Evolutionary conservation across 345 rosid genomes (phyloP), one percentile per base, ranked within the genome.

Genomic region (Leavenworthia alabamica): DNA sequence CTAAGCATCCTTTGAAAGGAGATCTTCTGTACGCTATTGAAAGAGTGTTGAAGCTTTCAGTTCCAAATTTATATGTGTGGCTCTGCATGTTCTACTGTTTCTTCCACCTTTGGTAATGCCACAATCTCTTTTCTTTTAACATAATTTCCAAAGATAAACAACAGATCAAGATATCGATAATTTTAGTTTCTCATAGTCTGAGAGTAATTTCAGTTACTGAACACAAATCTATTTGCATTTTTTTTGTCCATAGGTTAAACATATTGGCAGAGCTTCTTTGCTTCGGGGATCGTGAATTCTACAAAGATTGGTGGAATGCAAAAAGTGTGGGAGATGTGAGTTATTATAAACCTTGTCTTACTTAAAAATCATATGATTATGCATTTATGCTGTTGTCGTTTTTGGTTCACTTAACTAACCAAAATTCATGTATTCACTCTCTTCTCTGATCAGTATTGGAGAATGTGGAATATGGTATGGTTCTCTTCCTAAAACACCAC

Each of bases 231-330:
- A 6, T 36, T 60, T 36, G 37, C 22, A 35, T 50, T 26, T 20
- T 49, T 42, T 61, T 70, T 50, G 66, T 27, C 56, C 62, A 59
- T 49, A 94, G 99, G 97, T 78, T 94, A 78, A 94, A 94, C 74
- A 88, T 94, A 75, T 74, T 94, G 49, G 97, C 97, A 49, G 99
- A 94, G 83, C 86, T 94, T 62, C 87, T 94, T 56, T 66, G 90
- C 22, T 94, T 94, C 56, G 99, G 99, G 69, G 99, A 94, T 64
- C 88, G 99, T 4, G 99, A 90, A 72, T 94, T 94, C 69, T 94
- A 94, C 73, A 90, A 66, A 79, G 99, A 94, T 72, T 90, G 99
- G 99, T 94, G 99, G 99, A 94, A 94, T 80, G 99, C 99, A 70
- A 83, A 77, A 79, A 88, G 85, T 48, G 92, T 94, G 7, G 96